Evolutionary conservation across 1,139 yeast genomes (phyloP).

Genomic region (Casaregolazyma suthepensis): DNA sequence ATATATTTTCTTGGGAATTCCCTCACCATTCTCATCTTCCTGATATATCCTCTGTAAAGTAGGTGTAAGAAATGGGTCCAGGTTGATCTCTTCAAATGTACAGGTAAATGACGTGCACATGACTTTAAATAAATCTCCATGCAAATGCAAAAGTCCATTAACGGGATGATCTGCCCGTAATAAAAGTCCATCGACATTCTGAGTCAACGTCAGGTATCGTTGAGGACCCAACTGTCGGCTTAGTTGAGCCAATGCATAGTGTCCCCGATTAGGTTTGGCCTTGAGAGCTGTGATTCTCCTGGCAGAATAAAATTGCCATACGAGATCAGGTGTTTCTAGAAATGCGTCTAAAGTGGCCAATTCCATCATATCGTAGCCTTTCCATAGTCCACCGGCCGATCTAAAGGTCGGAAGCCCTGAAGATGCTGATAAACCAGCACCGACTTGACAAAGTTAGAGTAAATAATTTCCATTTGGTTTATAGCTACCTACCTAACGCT

Average conservation of each 20-base stretch:
- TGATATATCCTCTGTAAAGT: constrained; percentile 37
- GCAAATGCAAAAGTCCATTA: constrained; percentile 54
- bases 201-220: constrained; percentile 59
- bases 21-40: background rate
- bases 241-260: constrained; percentile 57
- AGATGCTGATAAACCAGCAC: constrained; percentile 76
- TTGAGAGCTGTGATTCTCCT: constrained; percentile 57
- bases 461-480: background rate
- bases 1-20: constrained; percentile 5
- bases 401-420: constrained; percentile 74
- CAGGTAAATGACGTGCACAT: constrained; percentile 74
- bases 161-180: constrained; percentile 57
- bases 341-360: constrained; percentile 90
- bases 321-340: constrained; percentile 71
- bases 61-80: constrained; percentile 56
- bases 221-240: constrained; percentile 32
- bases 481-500: constrained; percentile 44
- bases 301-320: constrained; percentile 82
- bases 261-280: constrained; percentile 72
- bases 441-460: constrained; percentile 39
- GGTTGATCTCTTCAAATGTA: constrained; percentile 47
- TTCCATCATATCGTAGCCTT: constrained; percentile 70
- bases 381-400: constrained; percentile 73
- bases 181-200: constrained; percentile 75
- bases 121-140: constrained; percentile 70